Conservation (phyloP, 2,329 filamentous ascomycete genomes). For the Fusarium temperatum region DNA sequence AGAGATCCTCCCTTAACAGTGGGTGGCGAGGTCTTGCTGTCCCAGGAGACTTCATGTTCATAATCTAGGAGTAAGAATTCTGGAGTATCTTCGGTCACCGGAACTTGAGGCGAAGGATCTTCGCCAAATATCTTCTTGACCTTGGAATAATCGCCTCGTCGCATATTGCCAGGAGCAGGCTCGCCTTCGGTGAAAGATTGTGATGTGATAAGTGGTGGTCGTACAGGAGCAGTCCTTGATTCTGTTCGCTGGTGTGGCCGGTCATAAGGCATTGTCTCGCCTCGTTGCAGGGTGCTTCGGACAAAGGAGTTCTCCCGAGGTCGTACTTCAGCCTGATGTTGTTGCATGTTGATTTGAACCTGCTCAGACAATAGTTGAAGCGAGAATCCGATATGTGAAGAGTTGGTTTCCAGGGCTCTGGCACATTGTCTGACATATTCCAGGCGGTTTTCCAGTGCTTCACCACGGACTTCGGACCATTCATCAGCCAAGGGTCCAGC, state of each 20-base stretch:
- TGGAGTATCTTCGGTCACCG: constrained; percentile 77
- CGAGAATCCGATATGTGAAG: constrained; percentile 87
- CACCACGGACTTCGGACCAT: constrained; percentile 91
- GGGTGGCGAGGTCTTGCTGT: constrained; percentile 78
- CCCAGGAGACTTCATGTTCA: constrained; percentile 89
- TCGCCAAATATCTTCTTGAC: constrained; percentile 74
- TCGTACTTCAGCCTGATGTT: constrained; percentile 51
- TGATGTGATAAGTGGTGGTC: constrained; percentile 61
- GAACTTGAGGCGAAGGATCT: constrained; percentile 63
- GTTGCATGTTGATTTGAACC: constrained; percentile 66
- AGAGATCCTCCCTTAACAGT: constrained; percentile 90
- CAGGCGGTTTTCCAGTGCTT: constrained; percentile 86
- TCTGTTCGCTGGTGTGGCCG: constrained; percentile 65
- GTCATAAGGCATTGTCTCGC: constrained; percentile 65
- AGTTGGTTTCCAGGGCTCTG: constrained; percentile 84
- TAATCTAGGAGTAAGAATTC: constrained; percentile 87
- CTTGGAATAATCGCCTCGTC: constrained; percentile 70
- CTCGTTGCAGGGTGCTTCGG: constrained; percentile 64
- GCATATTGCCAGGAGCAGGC: constrained; percentile 58
- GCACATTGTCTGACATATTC: constrained; percentile 81
- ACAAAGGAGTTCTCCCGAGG: constrained; percentile 57
- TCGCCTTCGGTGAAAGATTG: constrained; percentile 75
- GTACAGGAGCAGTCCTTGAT: constrained; percentile 56
- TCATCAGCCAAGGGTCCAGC: constrained; percentile 91
- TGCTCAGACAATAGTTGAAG: constrained; percentile 88